Evolutionary conservation across 2,329 filamentous ascomycete genomes (phyloP), one percentile per base, ranked within the genome.

Genomic region (Fusarium xyrophilum): DNA sequence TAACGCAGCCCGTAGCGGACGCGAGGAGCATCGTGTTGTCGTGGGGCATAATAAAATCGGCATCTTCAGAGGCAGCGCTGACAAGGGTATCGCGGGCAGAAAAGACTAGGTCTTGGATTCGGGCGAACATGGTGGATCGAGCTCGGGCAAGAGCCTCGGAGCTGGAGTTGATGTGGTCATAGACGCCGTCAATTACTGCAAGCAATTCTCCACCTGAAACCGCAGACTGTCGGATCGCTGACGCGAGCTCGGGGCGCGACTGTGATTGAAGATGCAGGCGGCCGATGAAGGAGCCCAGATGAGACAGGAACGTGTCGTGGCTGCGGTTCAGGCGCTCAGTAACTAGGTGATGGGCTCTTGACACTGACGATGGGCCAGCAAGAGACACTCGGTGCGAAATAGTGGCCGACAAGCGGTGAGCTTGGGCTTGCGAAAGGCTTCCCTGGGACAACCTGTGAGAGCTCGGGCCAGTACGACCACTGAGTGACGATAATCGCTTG

Each of bases 281-380:
- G 19, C 96, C 96, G 76, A 98, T 95, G 77, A 98, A 97, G 7
- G 93, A 96, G 52, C 93, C 95, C 53, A 99, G 87, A 75, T 94
- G 91, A 10, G 94, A 96, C 55, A 99, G 82, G 75, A 98, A 97
- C 11, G 88, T 88, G 80, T 98, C 94, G 80, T 97, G 93, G 52
- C 89, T 91, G 51, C 86, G 84, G 73, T 89, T 91, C 50, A 98
- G 86, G 71, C 90, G 90, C 77, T 94, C 91, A 4, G 94, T 97
- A 35, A 96, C 92, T 63, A 97, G 84, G 73, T 92, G 91, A 64
- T 89, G 87, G 66, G 89, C 87, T 66, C 86, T 85, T 35, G 85
- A 85, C 36, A 85, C 81, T 40, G 88, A 84, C 44, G 89, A 88
- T 32, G 88, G 88, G 33, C 88, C 88, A n/a, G 86, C 88, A 73